Conservation (phyloP, 1,284 basidiomycete species). For the Pyrrhoderma noxium region DNA sequence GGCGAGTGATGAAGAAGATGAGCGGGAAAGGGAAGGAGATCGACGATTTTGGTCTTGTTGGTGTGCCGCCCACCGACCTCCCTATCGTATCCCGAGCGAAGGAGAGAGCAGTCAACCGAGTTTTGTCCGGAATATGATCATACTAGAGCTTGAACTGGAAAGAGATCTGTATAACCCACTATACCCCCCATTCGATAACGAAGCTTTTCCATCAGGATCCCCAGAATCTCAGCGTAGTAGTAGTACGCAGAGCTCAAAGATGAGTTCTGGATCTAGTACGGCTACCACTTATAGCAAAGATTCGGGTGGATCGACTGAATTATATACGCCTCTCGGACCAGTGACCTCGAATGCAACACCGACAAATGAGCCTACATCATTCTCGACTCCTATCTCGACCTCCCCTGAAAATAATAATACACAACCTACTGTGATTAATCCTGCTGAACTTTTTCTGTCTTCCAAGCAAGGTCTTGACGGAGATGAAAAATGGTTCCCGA, state of each 20-base stretch:
- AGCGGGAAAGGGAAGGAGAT: conserved; percentile 29
- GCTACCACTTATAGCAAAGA: conserved; percentile 11
- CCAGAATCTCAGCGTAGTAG: conserved; percentile 22
- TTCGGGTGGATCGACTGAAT: conserved; percentile 11
- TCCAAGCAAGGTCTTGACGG: conserved; percentile 28
- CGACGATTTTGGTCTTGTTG: conserved; percentile 74
- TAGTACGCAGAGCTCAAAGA: conserved; percentile 4
- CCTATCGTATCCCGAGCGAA: conserved; percentile 18
- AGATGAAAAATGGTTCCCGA: conserved; percentile 41
- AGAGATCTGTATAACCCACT: conserved; percentile 69
- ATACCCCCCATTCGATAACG: conserved; percentile 36
- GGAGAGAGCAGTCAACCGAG: conserved; percentile 2
- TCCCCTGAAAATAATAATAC: not conserved
- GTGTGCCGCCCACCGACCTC: conserved; percentile 72
- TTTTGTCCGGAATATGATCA: conserved; percentile 35
- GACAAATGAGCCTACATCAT: not conserved
- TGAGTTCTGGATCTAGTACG: conserved; percentile 16
- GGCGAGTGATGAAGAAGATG: conserved; percentile 28
- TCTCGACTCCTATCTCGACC: not conserved
- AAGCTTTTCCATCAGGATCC: conserved; percentile 19
- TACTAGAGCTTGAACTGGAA: conserved; percentile 83
- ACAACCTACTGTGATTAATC: conserved; percentile 5
- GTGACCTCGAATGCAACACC: not conserved
- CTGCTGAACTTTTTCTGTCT: conserved; percentile 16
- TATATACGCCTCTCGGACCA: conserved; percentile 7